phyloP scores from a whole-genome alignment of 2,329 filamentous ascomycete species.

The Ophiocordyceps camponoti-leonardi region DNA sequence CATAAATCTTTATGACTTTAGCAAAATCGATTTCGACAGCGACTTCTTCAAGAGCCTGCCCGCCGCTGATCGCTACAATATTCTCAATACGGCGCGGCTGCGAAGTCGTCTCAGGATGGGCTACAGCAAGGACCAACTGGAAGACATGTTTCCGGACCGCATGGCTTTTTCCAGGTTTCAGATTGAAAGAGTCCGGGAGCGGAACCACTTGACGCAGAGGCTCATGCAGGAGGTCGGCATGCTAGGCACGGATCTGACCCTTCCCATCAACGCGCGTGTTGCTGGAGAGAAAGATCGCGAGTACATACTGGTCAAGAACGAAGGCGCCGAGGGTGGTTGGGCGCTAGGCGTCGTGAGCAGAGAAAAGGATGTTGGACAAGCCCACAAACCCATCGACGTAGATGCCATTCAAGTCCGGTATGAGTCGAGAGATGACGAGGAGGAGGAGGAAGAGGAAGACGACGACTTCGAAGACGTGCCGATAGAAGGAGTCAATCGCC shows the following conservation, averaged over 20 bases:
- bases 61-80: constrained; percentile 85
- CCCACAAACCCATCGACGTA: constrained; percentile 82
- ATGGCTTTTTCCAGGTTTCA: constrained; percentile 97
- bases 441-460: constrained; percentile 50
- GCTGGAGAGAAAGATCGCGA: constrained; percentile 79
- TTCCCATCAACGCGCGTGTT: constrained; percentile 48
- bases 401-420: constrained; percentile 47
- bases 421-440: constrained; percentile 40
- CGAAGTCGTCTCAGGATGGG: constrained; percentile 87
- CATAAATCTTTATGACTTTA: constrained; percentile 85
- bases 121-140: constrained; percentile 86
- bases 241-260: constrained; percentile 56
- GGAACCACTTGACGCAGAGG: constrained; percentile 86
- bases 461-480: constrained; percentile 81
- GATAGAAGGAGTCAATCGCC: constrained; percentile 71
- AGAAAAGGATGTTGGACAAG: constrained; percentile 61
- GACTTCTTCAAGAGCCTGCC: constrained; percentile 90
- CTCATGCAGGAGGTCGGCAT: constrained; percentile 91
- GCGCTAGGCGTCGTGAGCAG: constrained; percentile 84
- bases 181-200: constrained; percentile 80
- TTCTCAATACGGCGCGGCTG: constrained; percentile 81
- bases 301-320: constrained; percentile 92
- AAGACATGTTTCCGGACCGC: constrained; percentile 90
- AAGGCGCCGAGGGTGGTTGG: constrained; percentile 89
- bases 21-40: constrained; percentile 94